phyloP scores from a whole-genome alignment of 768 basidiomycete species.

The Suillus decipiens region DNA sequence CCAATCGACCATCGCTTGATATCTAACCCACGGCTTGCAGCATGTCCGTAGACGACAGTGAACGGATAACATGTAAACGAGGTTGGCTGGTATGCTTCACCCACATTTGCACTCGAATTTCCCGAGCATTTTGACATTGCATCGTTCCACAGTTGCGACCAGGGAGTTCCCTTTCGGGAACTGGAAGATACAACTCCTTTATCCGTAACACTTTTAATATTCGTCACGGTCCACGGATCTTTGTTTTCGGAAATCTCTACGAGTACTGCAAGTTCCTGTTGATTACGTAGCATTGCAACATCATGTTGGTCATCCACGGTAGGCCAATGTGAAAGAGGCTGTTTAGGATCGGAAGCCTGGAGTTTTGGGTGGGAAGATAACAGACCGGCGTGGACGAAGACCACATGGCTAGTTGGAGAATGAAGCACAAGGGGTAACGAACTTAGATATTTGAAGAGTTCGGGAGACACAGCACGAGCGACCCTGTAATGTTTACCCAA shows the following conservation, averaged over 20 bases:
- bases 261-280: slow-evolving; percentile 73
- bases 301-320: slow-evolving; percentile 29
- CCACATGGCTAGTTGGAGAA: slow-evolving; percentile 70
- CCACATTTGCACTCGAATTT: slow-evolving; percentile 46
- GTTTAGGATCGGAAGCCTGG: slow-evolving; percentile 49
- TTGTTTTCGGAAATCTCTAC: slow-evolving; percentile 71
- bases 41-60: slow-evolving; percentile 84
- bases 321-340: slow-evolving; percentile 73
- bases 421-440: slow-evolving; percentile 74
- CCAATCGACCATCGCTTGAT: slow-evolving; percentile 83
- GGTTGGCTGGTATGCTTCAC: slow-evolving; percentile 23
- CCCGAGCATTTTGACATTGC: slow-evolving; percentile 63
- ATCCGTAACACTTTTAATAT: slow-evolving; percentile 41
- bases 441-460: slow-evolving; percentile 71
- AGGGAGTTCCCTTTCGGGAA: slow-evolving; percentile 58
- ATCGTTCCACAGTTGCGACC: slow-evolving; percentile 75
- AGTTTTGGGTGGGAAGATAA: slow-evolving; percentile 69
- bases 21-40: slow-evolving; percentile 78
- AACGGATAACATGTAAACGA: slow-evolving; percentile 65
- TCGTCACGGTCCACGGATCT: slow-evolving; percentile 71
- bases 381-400: slow-evolving; percentile 83
- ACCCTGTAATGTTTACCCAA: slow-evolving; percentile 77
- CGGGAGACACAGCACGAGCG: slow-evolving; percentile 62
- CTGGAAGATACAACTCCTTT: slow-evolving; percentile 33
- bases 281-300: slow-evolving; percentile 41